These are phyloP conservation scores for Parietaria judaica DNA, from an alignment of 306 rosid species.

Conservation along the genomic window DNA sequence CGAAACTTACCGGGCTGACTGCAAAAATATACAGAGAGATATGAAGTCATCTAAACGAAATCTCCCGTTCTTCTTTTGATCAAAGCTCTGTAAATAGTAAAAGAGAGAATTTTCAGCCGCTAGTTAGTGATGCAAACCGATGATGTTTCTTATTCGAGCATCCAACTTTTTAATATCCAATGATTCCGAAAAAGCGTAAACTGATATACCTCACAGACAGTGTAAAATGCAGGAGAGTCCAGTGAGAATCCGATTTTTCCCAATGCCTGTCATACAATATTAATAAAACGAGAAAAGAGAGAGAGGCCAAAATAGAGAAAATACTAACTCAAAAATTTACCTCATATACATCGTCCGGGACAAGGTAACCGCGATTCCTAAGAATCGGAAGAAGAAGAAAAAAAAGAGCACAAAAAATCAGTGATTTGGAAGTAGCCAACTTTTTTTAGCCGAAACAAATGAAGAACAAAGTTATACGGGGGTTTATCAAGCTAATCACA, in stretches of 20 bases:
- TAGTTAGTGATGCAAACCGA: background rate
- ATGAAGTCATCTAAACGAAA: constrained; percentile 74
- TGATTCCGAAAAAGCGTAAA: background rate
- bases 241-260: constrained; percentile 69
- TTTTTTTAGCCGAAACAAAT: too few species aligned
- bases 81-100: constrained; percentile 63
- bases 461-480: background rate
- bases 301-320: background rate
- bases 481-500: too few species aligned
- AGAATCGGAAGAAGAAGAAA: constrained; percentile 16
- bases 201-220: constrained; percentile 71
- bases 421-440: background rate
- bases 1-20: constrained; percentile 61
- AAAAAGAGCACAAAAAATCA: background rate
- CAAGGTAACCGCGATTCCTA: constrained; percentile 79
- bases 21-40: constrained; percentile 76
- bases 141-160: background rate
- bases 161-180: background rate
- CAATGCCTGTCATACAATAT: constrained; percentile 46
- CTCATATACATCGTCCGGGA: constrained; percentile 68
- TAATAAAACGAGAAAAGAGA: constrained; percentile 1
- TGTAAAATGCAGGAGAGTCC: constrained; percentile 86
- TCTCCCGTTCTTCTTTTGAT: constrained; percentile 70
- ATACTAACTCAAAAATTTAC: constrained; percentile 24
- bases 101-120: constrained; percentile 19